These are phyloP conservation scores for Citrus inodora DNA, from an alignment of 345 rosid genomes.

Conservation along the genomic window DNA sequence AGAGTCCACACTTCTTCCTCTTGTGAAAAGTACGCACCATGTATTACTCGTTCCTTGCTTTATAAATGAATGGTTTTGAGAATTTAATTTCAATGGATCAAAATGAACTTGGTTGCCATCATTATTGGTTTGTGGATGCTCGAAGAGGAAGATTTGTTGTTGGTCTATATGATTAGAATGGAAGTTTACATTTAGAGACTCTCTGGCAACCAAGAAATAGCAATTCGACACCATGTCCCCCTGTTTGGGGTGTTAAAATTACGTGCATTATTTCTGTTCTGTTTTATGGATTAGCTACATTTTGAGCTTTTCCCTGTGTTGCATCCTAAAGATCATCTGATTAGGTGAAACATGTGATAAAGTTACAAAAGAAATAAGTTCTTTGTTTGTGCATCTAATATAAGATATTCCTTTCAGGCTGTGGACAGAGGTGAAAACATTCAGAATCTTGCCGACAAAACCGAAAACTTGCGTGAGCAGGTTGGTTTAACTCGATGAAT, in stretches of 20 bases:
- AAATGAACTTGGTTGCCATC: background rate
- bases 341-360: background rate
- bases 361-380: background rate
- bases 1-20: background rate
- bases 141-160: background rate
- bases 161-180: background rate
- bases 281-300: background rate
- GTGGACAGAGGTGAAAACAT: constrained; percentile 84
- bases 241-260: background rate
- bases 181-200: background rate
- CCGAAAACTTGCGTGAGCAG: constrained; percentile 76
- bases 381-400: constrained; percentile 5
- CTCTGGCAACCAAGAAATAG: background rate
- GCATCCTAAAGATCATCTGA: background rate
- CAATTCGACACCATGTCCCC: background rate
- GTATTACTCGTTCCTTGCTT: background rate
- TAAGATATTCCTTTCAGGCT: constrained; percentile 42
- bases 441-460: constrained; percentile 62
- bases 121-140: background rate
- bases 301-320: background rate
- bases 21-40: background rate
- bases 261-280: background rate
- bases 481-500: constrained; percentile 22
- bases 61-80: background rate
- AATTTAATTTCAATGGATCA: background rate